phyloP scores from a whole-genome alignment of 163 green algal species.

The Prototheca wickerhamii region DNA sequence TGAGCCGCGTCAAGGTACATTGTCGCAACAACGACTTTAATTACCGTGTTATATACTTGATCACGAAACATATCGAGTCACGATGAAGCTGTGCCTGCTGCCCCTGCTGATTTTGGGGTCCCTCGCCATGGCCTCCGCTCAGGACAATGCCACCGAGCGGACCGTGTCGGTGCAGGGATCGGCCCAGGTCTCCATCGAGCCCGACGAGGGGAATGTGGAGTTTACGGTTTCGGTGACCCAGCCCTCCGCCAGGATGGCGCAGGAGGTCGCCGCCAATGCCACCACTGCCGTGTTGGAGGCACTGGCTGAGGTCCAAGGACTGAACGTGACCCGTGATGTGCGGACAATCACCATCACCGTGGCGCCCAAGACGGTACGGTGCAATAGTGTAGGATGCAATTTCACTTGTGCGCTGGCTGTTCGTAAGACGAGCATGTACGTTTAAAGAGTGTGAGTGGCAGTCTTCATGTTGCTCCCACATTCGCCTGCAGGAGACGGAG shows the following conservation, averaged over 20 bases:
- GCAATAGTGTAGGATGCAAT: too few relatives aligned
- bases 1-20: too few relatives aligned
- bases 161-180: background rate
- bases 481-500: too few relatives aligned
- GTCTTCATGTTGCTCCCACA: too few relatives aligned
- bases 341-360: background rate
- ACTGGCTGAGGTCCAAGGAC: background rate
- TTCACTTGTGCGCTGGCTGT: too few relatives aligned
- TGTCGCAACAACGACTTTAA: too few relatives aligned
- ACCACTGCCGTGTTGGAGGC: background rate
- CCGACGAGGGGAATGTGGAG: background rate
- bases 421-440: too few relatives aligned
- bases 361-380: background rate
- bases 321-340: background rate
- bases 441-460: too few relatives aligned
- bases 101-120: background rate
- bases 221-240: background rate
- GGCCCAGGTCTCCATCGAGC: background rate
- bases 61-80: too few relatives aligned
- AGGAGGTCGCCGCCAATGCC: background rate
- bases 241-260: background rate
- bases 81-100: background rate
- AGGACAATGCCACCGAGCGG: background rate
- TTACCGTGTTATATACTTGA: too few relatives aligned
- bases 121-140: background rate